These are phyloP conservation scores for Candida jianshihensis DNA, from an alignment of 805 yeast species.

Conservation along the genomic window DNA sequence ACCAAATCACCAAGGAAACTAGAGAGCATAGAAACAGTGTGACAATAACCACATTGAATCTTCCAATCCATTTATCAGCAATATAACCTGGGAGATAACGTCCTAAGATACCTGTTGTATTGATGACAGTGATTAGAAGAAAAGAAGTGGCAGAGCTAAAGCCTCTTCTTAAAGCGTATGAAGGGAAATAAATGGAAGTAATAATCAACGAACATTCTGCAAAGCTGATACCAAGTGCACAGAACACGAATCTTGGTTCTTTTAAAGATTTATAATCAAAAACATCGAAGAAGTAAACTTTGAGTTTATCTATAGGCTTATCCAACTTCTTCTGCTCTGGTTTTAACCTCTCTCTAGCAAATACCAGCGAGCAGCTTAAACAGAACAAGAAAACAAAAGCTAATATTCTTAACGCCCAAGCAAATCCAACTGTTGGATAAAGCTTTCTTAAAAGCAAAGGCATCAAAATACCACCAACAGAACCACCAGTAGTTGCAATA, in stretches of 20 bases:
- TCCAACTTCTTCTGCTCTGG: constrained; percentile 11
- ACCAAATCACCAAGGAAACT: constrained; percentile 33
- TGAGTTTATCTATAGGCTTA: constrained; percentile 5
- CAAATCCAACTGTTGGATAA: constrained; percentile 44
- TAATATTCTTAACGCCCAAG: constrained; percentile 53
- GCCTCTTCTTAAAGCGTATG: constrained; percentile 45
- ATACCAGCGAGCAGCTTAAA: constrained; percentile 26
- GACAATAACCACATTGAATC: constrained; percentile 43
- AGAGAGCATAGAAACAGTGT: constrained; percentile 29
- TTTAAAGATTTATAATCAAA: constrained; percentile 34
- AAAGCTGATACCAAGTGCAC: constrained; percentile 37
- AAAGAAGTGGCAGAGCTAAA: constrained; percentile 36
- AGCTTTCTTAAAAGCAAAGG: constrained; percentile 47
- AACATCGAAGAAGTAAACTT: constrained; percentile 22
- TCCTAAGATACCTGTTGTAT: constrained; percentile 40
- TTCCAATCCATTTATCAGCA: constrained; percentile 39
- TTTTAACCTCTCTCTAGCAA: constrained; percentile 35
- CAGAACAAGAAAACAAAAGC: constrained; percentile 41
- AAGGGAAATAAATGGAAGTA: constrained; percentile 43
- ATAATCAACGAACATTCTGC: constrained; percentile 29
- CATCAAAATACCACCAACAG: constrained; percentile 49
- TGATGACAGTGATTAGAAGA: constrained; percentile 39
- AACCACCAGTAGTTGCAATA: constrained; percentile 46
- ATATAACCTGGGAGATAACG: constrained; percentile 38
- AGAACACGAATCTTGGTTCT: constrained; percentile 36